Base-by-base conservation (phyloP, 192 early-diverging fungal species). In the Physocladia obscura region DNA sequence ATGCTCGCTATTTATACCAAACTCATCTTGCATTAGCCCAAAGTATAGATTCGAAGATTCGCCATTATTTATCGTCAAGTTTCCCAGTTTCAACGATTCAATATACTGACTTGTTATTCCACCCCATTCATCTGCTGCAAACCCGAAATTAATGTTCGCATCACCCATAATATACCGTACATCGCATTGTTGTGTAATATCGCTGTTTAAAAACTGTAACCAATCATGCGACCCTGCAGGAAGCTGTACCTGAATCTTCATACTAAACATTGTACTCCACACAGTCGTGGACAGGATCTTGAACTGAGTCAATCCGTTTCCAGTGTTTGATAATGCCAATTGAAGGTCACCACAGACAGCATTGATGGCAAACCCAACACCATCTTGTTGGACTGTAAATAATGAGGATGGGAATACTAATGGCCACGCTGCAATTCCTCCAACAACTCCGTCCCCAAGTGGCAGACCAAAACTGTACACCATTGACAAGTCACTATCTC, bases 381-480 rank as follows among this genome's bases (percentile, higher is more conserved):
- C 67, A 19, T 38, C 22, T 3, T 44, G 52, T 54, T 39, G 5
- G 38, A 69, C 15, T 8, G 11, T 57, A 36, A 69, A 69, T 27
- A 26, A 44, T 17, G 4, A 5, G 22, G 54, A 57, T 0, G 67
- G 67, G n/a, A 47, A 31, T 0, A 15, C 50, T 0, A 57, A 0
- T 8, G 67, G 67, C 67, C 67, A 69, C 4, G 67, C 67, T 2
- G 67, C 67, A 3, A 55, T 22, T 39, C 67, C 67, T 4, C 67
- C 67, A 26, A 40, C 55, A 29, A 69, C 26, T 4, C 67, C 67
- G 27, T 69, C 55, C 21, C 36, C 67, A 3, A 69, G 52, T 4
- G 67, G 67, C 3, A 69, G 52, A 31, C 67, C 67, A 36, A 56
- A 69, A 30, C 34, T 69, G 67, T 69, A 69, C 54, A 69, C 47